Evolutionary conservation across 352 stramenopile species (phyloP).

Genomic region (Phytophthora quininea): DNA sequence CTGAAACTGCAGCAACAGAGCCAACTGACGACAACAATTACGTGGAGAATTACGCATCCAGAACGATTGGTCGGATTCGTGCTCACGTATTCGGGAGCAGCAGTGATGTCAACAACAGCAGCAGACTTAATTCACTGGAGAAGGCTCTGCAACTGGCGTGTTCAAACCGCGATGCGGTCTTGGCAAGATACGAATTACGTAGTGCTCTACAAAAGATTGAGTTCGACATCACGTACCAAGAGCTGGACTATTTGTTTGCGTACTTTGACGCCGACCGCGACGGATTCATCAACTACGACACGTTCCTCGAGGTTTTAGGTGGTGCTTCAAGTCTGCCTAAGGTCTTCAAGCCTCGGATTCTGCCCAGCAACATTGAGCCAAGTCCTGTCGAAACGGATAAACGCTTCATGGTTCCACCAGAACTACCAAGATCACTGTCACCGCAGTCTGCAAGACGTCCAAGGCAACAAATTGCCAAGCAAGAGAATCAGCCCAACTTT

Average conservation of each 20-base stretch:
- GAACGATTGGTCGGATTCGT: slow-evolving; percentile 35
- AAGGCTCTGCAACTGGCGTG: slow-evolving; percentile 49
- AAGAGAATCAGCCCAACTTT: slow-evolving; percentile 24
- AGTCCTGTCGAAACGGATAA: neutral
- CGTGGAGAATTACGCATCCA: slow-evolving; percentile 17
- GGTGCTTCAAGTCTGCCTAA: slow-evolving; percentile 28
- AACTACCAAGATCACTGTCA: slow-evolving; percentile 2
- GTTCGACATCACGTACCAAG: slow-evolving; percentile 65
- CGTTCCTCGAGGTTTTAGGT: slow-evolving; percentile 71
- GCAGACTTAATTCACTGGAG: slow-evolving; percentile 46
- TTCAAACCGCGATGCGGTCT: slow-evolving; percentile 43
- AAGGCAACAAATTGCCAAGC: slow-evolving; percentile 1
- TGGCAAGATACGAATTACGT: slow-evolving; percentile 71
- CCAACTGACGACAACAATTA: slow-evolving; percentile 13
- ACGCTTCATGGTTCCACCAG: neutral
- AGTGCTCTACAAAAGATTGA: slow-evolving; percentile 56
- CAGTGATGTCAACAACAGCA: slow-evolving; percentile 5
- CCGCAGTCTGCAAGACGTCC: slow-evolving; percentile 4
- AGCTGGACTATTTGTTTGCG: slow-evolving; percentile 72
- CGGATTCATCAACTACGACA: slow-evolving; percentile 73
- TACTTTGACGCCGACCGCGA: slow-evolving; percentile 68
- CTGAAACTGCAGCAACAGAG: neutral
- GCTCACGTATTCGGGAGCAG: slow-evolving; percentile 13
- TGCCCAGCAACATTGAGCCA: neutral
- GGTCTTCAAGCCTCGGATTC: neutral